Conservation (phyloP, 2,329 filamentous ascomycete species). For the Ophiostoma sp. region DNA sequence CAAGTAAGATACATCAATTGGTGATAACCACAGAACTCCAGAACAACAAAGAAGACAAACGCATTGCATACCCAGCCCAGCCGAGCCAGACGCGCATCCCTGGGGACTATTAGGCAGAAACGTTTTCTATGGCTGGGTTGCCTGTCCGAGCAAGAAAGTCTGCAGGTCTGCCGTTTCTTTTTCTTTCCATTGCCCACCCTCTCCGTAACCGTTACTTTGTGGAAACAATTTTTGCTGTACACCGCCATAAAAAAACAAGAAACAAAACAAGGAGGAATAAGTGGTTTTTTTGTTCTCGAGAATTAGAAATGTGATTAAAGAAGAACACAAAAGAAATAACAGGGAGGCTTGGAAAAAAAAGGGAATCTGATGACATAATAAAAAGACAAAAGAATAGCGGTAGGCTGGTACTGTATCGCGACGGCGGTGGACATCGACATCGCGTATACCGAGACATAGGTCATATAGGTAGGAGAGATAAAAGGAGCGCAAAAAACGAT, state of each 20-base stretch:
- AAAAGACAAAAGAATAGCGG: conserved; percentile 45
- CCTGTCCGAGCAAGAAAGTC: neutral
- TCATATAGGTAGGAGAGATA: conserved; percentile 43
- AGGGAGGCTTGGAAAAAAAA: conserved; percentile 47
- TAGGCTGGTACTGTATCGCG: conserved; percentile 57
- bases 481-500: conserved; percentile 31
- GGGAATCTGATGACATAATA: conserved; percentile 44
- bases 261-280: conserved; percentile 11
- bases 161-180: conserved; percentile 8
- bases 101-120: neutral
- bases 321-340: conserved; percentile 41
- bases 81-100: neutral
- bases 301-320: conserved; percentile 50
- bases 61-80: neutral
- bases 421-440: conserved; percentile 54
- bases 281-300: conserved; percentile 36
- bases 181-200: conserved; percentile 4
- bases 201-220: conserved; percentile 10
- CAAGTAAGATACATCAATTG: conserved; percentile 16
- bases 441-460: conserved; percentile 58
- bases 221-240: conserved; percentile 21
- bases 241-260: conserved; percentile 5
- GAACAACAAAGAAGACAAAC: conserved; percentile 9
- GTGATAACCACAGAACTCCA: conserved; percentile 21
- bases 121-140: neutral